These are phyloP conservation scores for Tylopilus subfusipes DNA, from an alignment of 768 basidiomycete genomes.

Conservation along the genomic window DNA sequence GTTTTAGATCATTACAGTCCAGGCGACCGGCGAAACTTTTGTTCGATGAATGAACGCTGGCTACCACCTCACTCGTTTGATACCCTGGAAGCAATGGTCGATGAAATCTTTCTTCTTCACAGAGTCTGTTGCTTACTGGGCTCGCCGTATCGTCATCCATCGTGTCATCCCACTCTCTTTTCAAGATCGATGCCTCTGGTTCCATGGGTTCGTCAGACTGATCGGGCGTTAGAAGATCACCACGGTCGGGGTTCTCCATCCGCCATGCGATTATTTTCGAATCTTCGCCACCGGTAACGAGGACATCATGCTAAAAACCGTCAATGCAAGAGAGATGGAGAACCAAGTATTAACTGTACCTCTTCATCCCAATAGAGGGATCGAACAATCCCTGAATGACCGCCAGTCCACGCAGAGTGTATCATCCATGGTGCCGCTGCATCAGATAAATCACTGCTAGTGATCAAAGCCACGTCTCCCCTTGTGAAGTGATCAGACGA, in stretches of 20 bases:
- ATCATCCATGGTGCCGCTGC: conserved; percentile 46
- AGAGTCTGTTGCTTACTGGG: conserved; percentile 13
- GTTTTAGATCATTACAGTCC: neutral
- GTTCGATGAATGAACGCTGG: neutral
- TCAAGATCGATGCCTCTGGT: conserved; percentile 7
- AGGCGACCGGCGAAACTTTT: neutral
- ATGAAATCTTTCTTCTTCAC: neutral
- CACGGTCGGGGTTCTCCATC: conserved; percentile 7
- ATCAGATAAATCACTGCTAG: conserved; percentile 39
- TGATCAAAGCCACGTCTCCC: conserved; percentile 56
- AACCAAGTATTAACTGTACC: conserved; percentile 27
- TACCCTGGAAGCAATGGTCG: conserved; percentile 9
- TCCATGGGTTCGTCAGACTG: conserved; percentile 14
- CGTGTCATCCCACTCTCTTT: conserved; percentile 24
- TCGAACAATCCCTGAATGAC: conserved; percentile 56
- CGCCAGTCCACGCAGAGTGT: conserved; percentile 49
- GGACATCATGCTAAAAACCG: conserved; percentile 34
- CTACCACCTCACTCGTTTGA: conserved; percentile 23
- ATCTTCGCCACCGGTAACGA: conserved; percentile 53
- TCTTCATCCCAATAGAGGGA: conserved; percentile 54
- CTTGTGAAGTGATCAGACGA: conserved; percentile 29
- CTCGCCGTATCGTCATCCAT: conserved; percentile 10
- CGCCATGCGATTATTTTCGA: conserved; percentile 44
- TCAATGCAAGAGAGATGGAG: neutral
- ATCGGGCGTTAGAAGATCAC: neutral